Base-by-base conservation (phyloP, 2,329 filamentous ascomycete species). In the Juglanconis juglandina region DNA sequence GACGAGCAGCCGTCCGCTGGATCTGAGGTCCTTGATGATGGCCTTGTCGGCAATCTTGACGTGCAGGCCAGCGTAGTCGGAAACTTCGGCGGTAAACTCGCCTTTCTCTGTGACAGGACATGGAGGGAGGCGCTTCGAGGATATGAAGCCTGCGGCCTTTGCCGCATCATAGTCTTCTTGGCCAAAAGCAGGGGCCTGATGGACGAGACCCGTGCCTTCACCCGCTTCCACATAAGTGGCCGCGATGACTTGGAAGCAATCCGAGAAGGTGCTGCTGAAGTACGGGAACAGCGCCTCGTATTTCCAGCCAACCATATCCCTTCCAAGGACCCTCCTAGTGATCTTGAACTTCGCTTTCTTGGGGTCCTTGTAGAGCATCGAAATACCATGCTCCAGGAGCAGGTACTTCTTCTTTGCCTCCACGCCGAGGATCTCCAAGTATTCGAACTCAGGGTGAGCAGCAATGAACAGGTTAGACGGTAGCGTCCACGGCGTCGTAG, bases 291-390 rank as follows among this genome's bases (percentile, higher is more conserved):
- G 82, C 6, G 94, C 93, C 73, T 92, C 81, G 71, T 97, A 98
- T 72, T 87, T 89, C 90, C 91, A 96, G 44, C 90, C 92, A 37
- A 91, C 77, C 87, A 97, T 92, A 51, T 92, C 88, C 65, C 87
- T 89, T 53, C 94, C 94, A 76, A 87, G 90, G 67, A 96, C 76
- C 69, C 89, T 93, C 64, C 89, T 84, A 11, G 96, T 72, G 54
- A 95, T 81, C 79, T 91, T 92, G 77, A 87, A 96, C 72, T 96
- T 96, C 53, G 92, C 92, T 79, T 96, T 96, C 79, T 96, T 97
- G 7, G 90, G 90, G 67, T 96, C 92, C 75, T 97, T 97, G 79
- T 96, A 97, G 2, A 97, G 80, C 5, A 90, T 94, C 60, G 83
- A 82, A 35, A 97, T 81, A 37, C 95, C 82, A 59, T 90, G 86